phyloP scores from a whole-genome alignment of 371 early-diverging fungal species.

The Apophysomyces ossiformis region DNA sequence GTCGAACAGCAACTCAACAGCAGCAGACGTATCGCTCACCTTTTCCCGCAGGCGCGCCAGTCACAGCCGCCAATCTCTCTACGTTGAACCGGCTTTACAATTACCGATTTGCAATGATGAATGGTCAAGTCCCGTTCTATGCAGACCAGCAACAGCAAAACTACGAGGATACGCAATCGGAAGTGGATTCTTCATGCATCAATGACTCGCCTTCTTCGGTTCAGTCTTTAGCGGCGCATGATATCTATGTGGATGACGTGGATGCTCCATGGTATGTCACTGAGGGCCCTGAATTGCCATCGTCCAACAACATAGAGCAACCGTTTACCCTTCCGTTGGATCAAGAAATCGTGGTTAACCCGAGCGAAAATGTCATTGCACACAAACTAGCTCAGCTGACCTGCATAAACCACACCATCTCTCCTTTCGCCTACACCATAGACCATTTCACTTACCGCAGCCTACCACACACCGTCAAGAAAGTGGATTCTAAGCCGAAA shows the following conservation, averaged over 20 bases:
- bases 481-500: constrained; percentile 35
- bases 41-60: constrained; percentile 3
- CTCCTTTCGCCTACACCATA: constrained; percentile 81
- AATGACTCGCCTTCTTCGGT: constrained; percentile 3
- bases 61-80: constrained; percentile 28
- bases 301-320: constrained; percentile 12
- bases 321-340: constrained; percentile 36
- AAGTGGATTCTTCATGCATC: not conserved
- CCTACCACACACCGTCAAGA: constrained; percentile 55
- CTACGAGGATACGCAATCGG: not conserved
- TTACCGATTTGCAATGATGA: constrained; percentile 21
- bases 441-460: constrained; percentile 85
- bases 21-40: not conserved
- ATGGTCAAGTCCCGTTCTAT: not conserved
- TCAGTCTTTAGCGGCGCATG: constrained; percentile 15
- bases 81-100: constrained; percentile 24
- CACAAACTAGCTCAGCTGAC: constrained; percentile 89
- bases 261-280: constrained; percentile 35
- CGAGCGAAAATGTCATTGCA: constrained; percentile 79
- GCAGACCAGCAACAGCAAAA: not conserved
- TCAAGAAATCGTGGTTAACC: constrained; percentile 60
- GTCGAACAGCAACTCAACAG: not conserved
- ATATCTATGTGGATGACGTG: constrained; percentile 28
- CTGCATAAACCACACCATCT: constrained; percentile 84
- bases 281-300: constrained; percentile 25